phyloP scores from a whole-genome alignment of 208 protist genomes.

The Crithidia fasciculata region DNA sequence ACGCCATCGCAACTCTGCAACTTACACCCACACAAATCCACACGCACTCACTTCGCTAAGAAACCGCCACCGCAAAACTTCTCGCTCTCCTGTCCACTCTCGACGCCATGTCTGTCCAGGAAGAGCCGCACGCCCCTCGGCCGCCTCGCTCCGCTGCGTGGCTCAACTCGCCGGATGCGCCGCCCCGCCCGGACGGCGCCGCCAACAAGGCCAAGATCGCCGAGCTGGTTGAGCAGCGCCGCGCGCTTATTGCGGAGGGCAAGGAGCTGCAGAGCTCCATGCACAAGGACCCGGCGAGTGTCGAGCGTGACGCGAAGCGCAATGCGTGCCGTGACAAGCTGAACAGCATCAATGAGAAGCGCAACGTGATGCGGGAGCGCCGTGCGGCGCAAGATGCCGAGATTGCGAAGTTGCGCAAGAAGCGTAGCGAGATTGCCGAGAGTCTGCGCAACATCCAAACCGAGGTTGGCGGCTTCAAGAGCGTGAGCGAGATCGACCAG shows the following conservation, averaged over 20 bases:
- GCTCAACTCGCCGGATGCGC: conserved; percentile 67
- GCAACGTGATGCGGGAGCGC: conserved; percentile 52
- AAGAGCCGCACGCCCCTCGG: neutral
- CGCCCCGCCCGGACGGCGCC: conserved; percentile 47
- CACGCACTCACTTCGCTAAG: too few species aligned
- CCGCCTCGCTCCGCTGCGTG: conserved; percentile 38
- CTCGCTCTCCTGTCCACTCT: too few species aligned
- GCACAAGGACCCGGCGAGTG: conserved; percentile 36
- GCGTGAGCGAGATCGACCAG: conserved; percentile 70
- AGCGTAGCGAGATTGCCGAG: conserved; percentile 48
- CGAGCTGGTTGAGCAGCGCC: conserved; percentile 49
- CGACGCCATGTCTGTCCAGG: conserved; percentile 17
- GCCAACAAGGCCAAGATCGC: conserved; percentile 49
- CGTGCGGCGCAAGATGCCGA: conserved; percentile 65
- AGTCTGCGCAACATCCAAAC: conserved; percentile 57
- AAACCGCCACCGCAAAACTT: too few species aligned
- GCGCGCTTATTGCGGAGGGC: conserved; percentile 54
- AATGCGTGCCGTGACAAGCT: conserved; percentile 50
- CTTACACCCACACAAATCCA: too few species aligned
- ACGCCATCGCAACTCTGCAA: too few species aligned
- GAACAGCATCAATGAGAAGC: conserved; percentile 59
- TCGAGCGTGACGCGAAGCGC: conserved; percentile 42
- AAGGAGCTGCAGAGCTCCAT: conserved; percentile 66
- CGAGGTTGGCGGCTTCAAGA: conserved; percentile 72
- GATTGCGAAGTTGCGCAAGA: conserved; percentile 62